Percentiles rank a stretch among this genome's conserved stretches.
phyloP scores from a whole-genome alignment of 2,329 filamentous ascomycete genomes.

The Botryotinia globosa region DNA sequence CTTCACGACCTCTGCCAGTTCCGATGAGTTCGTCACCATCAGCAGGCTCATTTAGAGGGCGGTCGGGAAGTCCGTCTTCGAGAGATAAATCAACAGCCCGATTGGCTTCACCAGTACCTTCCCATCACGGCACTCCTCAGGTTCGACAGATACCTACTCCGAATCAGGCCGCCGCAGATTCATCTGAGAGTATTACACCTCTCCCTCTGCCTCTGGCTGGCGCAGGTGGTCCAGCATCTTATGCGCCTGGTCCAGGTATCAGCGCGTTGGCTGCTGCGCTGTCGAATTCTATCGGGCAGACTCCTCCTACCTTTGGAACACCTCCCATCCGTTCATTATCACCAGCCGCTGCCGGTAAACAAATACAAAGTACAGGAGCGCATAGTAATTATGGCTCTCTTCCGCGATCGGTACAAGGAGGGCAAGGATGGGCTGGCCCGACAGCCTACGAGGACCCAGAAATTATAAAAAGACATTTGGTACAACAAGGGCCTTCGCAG shows the following conservation, averaged over 20 bases:
- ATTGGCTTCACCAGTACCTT: slow-evolving; percentile 55
- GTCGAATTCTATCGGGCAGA: slow-evolving; percentile 67
- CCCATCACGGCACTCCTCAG: slow-evolving; percentile 46
- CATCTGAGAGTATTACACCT: slow-evolving; percentile 53
- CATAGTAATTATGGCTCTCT: slow-evolving; percentile 81
- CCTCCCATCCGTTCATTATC: slow-evolving; percentile 58
- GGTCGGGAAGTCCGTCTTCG: slow-evolving; percentile 40
- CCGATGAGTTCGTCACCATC: slow-evolving; percentile 48
- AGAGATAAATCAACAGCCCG: slow-evolving; percentile 60
- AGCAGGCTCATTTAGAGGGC: slow-evolving; percentile 20
- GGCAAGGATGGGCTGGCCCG: slow-evolving; percentile 45
- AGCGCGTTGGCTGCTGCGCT: slow-evolving; percentile 89
- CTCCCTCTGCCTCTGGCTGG: slow-evolving; percentile 50
- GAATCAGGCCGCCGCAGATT: slow-evolving; percentile 40
- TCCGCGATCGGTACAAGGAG: slow-evolving; percentile 46
- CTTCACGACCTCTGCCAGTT: slow-evolving; percentile 40
- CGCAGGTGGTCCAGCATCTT: slow-evolving; percentile 50
- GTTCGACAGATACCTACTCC: slow-evolving; percentile 50
- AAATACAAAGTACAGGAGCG: slow-evolving; percentile 43
- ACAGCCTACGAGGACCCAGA: slow-evolving; percentile 83
- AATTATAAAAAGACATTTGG: slow-evolving; percentile 84
- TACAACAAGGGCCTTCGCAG: slow-evolving; percentile 62
- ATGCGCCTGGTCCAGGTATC: slow-evolving; percentile 73
- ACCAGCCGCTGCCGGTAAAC: slow-evolving; percentile 50
- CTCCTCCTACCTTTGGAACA: slow-evolving; percentile 68